These are phyloP conservation scores for Sporothrix pallida DNA, from an alignment of 2,329 filamentous ascomycete genomes.

Conservation along the genomic window DNA sequence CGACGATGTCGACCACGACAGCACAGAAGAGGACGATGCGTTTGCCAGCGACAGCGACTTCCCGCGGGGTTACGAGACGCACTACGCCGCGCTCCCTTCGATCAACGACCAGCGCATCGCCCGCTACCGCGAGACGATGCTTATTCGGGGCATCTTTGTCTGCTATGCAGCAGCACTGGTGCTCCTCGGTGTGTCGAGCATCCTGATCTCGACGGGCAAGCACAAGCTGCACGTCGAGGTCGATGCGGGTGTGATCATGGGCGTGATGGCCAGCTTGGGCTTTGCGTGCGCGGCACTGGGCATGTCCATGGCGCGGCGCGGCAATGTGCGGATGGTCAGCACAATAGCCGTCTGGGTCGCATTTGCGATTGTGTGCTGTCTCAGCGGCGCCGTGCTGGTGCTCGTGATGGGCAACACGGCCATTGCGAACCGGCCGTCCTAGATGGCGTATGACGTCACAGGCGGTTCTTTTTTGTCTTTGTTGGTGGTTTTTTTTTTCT, in stretches of 20 bases:
- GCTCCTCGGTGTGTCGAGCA: constrained; percentile 67
- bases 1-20: constrained; percentile 43
- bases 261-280: constrained; percentile 69
- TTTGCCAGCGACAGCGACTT: constrained; percentile 52
- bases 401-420: constrained; percentile 53
- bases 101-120: constrained; percentile 57
- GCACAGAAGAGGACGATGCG: constrained; percentile 51
- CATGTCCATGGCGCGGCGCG: constrained; percentile 60
- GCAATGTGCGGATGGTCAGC: constrained; percentile 51
- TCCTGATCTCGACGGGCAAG: constrained; percentile 71
- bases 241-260: constrained; percentile 73
- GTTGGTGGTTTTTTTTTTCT: not conserved
- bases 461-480: not conserved
- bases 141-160: constrained; percentile 59
- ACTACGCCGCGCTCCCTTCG: constrained; percentile 60
- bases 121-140: constrained; percentile 59
- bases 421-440: not conserved
- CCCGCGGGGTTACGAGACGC: constrained; percentile 58
- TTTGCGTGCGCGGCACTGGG: constrained; percentile 67
- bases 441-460: not conserved
- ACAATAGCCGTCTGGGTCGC: constrained; percentile 52
- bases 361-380: constrained; percentile 54
- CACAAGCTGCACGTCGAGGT: constrained; percentile 73
- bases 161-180: constrained; percentile 65
- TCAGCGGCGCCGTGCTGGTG: constrained; percentile 59